These are phyloP conservation scores for Cladophialophora chaetospira DNA, from an alignment of 2,329 filamentous ascomycete genomes.

Conservation along the genomic window DNA sequence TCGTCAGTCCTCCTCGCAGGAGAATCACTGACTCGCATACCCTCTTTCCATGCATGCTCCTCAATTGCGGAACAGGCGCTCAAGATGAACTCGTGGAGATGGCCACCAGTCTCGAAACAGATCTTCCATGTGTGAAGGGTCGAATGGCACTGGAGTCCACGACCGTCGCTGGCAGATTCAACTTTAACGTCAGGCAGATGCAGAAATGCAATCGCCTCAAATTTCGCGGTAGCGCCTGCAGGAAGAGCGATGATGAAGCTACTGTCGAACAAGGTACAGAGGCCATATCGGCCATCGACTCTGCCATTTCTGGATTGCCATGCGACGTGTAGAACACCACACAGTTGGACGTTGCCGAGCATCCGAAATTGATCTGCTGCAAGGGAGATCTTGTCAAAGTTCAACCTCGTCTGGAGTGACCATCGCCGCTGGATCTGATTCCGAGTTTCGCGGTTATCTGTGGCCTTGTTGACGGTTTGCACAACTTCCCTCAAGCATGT, in stretches of 20 bases:
- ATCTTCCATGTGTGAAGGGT: slow-evolving; percentile 91
- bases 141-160: slow-evolving; percentile 82
- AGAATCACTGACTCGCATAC: slow-evolving; percentile 57
- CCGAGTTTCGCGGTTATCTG: slow-evolving; percentile 71
- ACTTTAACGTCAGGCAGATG: slow-evolving; percentile 65
- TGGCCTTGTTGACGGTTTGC: slow-evolving; percentile 79
- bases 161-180: slow-evolving; percentile 73
- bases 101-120: slow-evolving; percentile 74
- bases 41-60: slow-evolving; percentile 74
- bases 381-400: slow-evolving; percentile 66
- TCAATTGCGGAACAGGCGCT: slow-evolving; percentile 82
- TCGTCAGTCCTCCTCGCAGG: slow-evolving; percentile 6
- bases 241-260: slow-evolving; percentile 75
- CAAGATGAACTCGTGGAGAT: slow-evolving; percentile 80
- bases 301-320: slow-evolving; percentile 69
- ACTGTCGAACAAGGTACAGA: slow-evolving; percentile 79
- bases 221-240: slow-evolving; percentile 64
- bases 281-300: slow-evolving; percentile 77
- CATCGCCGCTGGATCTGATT: slow-evolving; percentile 77
- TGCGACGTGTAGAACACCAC: slow-evolving; percentile 78
- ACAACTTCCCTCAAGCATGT: slow-evolving; percentile 73
- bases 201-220: slow-evolving; percentile 75
- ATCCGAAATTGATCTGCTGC: slow-evolving; percentile 67
- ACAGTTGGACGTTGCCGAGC: slow-evolving; percentile 78
- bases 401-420: slow-evolving; percentile 77